Base-by-base conservation (phyloP, 192 early-diverging fungal species). In the Physocladia obscura region DNA sequence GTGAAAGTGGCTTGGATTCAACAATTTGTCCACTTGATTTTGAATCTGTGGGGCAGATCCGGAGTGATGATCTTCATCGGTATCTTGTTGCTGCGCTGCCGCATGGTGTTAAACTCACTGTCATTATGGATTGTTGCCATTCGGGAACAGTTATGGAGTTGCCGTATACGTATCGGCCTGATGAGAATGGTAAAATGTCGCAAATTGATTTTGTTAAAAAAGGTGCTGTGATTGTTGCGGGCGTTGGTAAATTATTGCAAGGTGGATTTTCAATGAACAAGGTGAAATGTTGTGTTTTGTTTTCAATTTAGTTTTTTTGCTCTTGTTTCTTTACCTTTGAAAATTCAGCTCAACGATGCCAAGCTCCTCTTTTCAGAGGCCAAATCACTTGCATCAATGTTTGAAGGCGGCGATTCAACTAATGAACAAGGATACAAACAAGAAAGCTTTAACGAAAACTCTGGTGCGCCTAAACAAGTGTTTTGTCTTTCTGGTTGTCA, bases 1-100 rank as follows among this genome's bases (percentile, higher is more conserved):
- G 81, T 30, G 47, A 27, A 44, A 35, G 32, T 49, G 59, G 67
- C 6, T n/a, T 62, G 17, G 69, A 67, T 34, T 15, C 88, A 60
- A 91, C 88, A 34, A 89, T 93, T 34, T 85, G 88, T 57, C 91
- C 92, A 1, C 74, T 81, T 47, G 93, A 95, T 74, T 93, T 88
- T 74, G 73, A 87, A 49, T 58, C 57, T 6, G 81, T 82, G 2
- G 93, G 93, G 19, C 82, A 85, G 49, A 92, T 95, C 57, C 74
- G 79, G 32, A 84, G 92, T 63, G 87, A 87, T 70, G 83, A 86
- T 55, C 36, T 94, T 72, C 82, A 91, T 54, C 70, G 79, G 26
- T 56, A 86, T 13, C 64, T 91, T 70, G 86, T 87, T 36, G 76
- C 75, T 35, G 75, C 80, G 17, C 81, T 95, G 11, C 91, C 92